Evolutionary conservation across 306 rosid genomes (phyloP).

Genomic region (Styphnolobium japonicum): DNA sequence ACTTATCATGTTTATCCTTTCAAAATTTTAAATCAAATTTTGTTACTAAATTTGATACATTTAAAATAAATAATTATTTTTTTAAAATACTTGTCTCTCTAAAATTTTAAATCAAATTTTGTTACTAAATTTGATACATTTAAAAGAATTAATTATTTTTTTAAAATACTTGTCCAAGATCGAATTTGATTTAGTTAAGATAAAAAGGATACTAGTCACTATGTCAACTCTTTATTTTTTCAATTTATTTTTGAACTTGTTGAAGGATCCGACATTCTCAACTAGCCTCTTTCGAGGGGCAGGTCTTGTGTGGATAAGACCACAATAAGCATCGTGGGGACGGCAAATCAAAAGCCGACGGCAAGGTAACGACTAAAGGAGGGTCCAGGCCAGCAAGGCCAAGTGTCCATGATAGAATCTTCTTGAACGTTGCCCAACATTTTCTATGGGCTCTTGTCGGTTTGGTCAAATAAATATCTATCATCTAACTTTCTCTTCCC

Average conservation of each 20-base stretch:
- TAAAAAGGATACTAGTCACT: too few relatives aligned
- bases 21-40: too few relatives aligned
- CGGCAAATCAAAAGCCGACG: constrained; percentile 24
- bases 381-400: constrained; percentile 27
- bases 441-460: not conserved
- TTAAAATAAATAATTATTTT: too few relatives aligned
- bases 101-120: too few relatives aligned
- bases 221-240: not conserved
- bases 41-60: too few relatives aligned
- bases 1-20: too few relatives aligned
- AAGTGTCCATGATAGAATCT: constrained; percentile 33
- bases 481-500: too few relatives aligned
- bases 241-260: not conserved
- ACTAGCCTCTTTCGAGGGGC: not conserved
- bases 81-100: too few relatives aligned
- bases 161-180: too few relatives aligned
- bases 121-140: too few relatives aligned
- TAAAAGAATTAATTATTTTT: too few relatives aligned
- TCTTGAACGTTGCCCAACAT: not conserved
- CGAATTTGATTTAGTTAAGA: too few relatives aligned
- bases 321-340: constrained; percentile 35
- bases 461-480: not conserved
- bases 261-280: not conserved
- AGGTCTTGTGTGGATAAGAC: constrained; percentile 33
- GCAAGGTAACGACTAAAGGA: not conserved